Evolutionary conservation across 2,329 filamentous ascomycete species (phyloP).

Genomic region (Calonectria montana): DNA sequence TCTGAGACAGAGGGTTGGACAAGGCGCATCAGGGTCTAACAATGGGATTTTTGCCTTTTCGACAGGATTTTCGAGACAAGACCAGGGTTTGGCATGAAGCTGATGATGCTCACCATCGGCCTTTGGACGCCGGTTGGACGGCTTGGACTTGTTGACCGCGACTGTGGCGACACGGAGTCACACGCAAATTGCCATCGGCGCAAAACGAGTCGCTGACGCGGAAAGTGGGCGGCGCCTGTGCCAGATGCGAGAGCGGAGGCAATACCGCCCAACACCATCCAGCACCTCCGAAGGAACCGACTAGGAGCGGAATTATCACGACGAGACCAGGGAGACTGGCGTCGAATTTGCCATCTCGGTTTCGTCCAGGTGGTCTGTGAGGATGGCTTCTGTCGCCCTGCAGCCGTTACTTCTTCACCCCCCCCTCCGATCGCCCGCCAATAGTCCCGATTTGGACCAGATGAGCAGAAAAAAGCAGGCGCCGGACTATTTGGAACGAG

Average conservation of each 20-base stretch:
- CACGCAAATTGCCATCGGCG: background rate
- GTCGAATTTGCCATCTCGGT: background rate
- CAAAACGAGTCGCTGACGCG: slow-evolving; percentile 6
- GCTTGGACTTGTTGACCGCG: background rate
- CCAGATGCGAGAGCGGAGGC: slow-evolving; percentile 14
- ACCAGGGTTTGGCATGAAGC: background rate
- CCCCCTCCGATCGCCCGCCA: slow-evolving; percentile 5
- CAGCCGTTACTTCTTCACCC: slow-evolving; percentile 2
- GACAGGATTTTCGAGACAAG: background rate
- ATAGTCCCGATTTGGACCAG: slow-evolving; percentile 3
- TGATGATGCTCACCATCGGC: background rate
- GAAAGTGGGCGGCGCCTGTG: background rate
- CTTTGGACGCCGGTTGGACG: background rate
- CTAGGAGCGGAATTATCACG: background rate
- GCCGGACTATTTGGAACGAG: slow-evolving; percentile 3
- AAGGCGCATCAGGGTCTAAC: background rate
- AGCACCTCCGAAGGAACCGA: background rate
- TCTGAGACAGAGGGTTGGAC: background rate
- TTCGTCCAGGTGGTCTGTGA: background rate
- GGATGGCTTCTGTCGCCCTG: background rate
- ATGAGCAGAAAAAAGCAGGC: background rate
- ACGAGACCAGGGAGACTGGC: background rate
- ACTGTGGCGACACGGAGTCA: slow-evolving; percentile 20
- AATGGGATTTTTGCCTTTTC: background rate
- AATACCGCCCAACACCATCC: slow-evolving; percentile 1